These are phyloP conservation scores for Aaosphaeria pasadenensis DNA, from an alignment of 2,329 filamentous ascomycete species.

Conservation along the genomic window DNA sequence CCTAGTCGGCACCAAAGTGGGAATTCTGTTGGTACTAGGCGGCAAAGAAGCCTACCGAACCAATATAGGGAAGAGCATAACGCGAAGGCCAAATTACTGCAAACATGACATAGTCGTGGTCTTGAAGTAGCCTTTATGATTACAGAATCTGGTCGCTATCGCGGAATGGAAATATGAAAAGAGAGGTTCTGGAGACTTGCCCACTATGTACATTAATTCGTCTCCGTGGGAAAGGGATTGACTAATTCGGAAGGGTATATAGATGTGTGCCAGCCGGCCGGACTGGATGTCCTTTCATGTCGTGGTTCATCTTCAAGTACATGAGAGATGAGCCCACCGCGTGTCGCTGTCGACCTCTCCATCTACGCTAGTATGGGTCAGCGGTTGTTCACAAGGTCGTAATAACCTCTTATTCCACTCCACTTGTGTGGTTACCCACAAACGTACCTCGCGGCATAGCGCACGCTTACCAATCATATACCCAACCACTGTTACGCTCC, in stretches of 20 bases:
- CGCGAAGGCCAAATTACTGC: neutral
- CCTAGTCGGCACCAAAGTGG: slow-evolving; percentile 28
- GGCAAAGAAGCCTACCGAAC: slow-evolving; percentile 38
- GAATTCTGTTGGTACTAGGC: slow-evolving; percentile 21
- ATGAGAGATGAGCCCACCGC: slow-evolving; percentile 4
- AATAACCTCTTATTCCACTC: neutral
- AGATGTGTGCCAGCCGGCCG: no score
- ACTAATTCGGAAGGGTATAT: no score
- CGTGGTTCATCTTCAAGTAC: no score
- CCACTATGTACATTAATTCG: no score
- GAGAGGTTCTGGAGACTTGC: no score
- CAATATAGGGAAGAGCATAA: slow-evolving; percentile 16
- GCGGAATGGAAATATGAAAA: no score
- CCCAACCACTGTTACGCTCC: slow-evolving; percentile 77
- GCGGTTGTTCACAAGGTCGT: neutral
- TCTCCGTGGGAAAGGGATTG: no score
- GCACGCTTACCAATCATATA: slow-evolving; percentile 72
- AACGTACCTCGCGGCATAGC: neutral
- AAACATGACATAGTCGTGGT: neutral
- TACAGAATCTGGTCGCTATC: no score
- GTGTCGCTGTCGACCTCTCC: slow-evolving; percentile 4
- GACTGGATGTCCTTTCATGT: no score
- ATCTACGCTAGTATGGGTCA: slow-evolving; percentile 3
- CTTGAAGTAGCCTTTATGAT: neutral
- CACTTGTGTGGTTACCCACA: slow-evolving; percentile 9